Evolutionary conservation across 148 eudicot species (phyloP), one percentile per base, ranked within the genome.

Genomic region (Talinum fruticosum): DNA sequence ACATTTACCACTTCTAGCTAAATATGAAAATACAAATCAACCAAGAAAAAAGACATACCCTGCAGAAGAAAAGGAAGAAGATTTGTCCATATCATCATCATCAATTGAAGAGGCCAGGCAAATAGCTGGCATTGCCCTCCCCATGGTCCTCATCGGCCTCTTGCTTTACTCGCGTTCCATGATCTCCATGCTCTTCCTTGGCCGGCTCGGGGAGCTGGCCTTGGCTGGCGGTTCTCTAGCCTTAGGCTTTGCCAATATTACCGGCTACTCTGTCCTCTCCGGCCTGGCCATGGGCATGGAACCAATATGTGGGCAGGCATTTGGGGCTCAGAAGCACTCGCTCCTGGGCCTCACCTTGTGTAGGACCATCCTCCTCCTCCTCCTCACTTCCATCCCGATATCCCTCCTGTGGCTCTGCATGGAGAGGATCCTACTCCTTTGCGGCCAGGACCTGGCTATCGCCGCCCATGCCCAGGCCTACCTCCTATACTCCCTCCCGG

Each of bases 231-330:
- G 91, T 6, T 87, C 91, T 33, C 79, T 90, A 6, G 89, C 93
- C 29, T 44, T 88, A 1, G 93, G 91, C 1, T 87, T 84, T 10
- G 89, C 89, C 6, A 88, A 86, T 75, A 88, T 88, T 33, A 88
- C 85, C 13, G 91, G 91, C 24, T 88, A 88, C 79, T 88, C 89
- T 0, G 35, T 86, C 29, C 82, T 88, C 44, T 86, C 91, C 3
- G 91, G 87, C 5, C 72, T 90, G 0, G 90, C 93, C 33, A 81
- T 81, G 87, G 91, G 93, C 0, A 90, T 90, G 93, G 93, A 90
- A 30, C 91, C 93, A 29, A 86, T 90, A 0, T 90, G 93, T 62
- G 90, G 89, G 54, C 93, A 90, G 69, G 91, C 93, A 41, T 86
- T 78, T 13, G 93, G 93, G 1, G 89, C 91, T 0, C 71, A 81